Evolutionary conservation across 805 yeast genomes (phyloP).

Genomic region (Candida insectalens): DNA sequence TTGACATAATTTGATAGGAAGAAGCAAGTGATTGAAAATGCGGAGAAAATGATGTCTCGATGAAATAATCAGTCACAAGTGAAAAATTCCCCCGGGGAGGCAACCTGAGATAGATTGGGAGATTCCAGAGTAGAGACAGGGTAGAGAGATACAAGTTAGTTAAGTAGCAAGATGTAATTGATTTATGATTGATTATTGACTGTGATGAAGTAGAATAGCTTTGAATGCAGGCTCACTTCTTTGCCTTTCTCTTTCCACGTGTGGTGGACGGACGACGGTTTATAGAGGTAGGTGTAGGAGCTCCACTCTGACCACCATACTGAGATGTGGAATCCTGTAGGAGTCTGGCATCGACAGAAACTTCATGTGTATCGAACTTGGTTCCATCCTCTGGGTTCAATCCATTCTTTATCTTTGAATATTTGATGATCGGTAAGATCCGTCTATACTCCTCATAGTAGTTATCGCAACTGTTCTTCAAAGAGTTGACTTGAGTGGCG

Average conservation of each 20-base stretch:
- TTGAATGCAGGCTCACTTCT: too few relatives aligned
- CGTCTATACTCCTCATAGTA: constrained; percentile 35
- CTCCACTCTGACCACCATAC: too few relatives aligned
- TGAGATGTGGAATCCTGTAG: too few relatives aligned
- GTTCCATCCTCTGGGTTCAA: constrained; percentile 38
- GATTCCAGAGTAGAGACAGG: too few relatives aligned
- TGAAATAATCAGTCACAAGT: too few relatives aligned
- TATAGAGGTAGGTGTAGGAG: not conserved
- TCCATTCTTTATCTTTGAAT: constrained; percentile 41
- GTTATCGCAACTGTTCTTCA: constrained; percentile 30
- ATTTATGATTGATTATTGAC: too few relatives aligned
- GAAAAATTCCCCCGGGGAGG: too few relatives aligned
- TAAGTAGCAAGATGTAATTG: too few relatives aligned
- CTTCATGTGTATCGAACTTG: constrained; percentile 16
- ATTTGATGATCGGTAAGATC: constrained; percentile 39
- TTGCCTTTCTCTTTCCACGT: too few relatives aligned
- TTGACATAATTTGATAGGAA: constrained; percentile 22
- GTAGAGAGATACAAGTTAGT: too few relatives aligned
- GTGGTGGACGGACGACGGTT: not conserved
- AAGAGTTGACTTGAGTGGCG: constrained; percentile 23
- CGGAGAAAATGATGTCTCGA: not conserved
- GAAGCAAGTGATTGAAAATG: not conserved
- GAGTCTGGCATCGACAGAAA: constrained; percentile 11
- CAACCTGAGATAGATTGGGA: too few relatives aligned
- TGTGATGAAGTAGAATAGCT: too few relatives aligned